phyloP scores from a whole-genome alignment of 2,329 filamentous ascomycete species.

The Apiospora pterosperma region DNA sequence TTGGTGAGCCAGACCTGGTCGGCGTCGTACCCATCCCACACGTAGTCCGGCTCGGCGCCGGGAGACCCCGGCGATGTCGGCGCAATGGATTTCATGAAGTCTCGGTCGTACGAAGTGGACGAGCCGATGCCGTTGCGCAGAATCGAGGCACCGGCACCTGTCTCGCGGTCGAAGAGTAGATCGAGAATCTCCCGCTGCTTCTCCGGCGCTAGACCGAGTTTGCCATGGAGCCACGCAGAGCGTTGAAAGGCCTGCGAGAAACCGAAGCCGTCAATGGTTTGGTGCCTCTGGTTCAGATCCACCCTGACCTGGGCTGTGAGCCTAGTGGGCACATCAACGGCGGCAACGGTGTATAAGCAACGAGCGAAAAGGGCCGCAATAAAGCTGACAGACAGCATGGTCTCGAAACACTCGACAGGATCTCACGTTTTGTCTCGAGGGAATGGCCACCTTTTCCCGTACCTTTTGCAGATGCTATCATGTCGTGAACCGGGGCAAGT shows the following conservation, averaged over 20 bases:
- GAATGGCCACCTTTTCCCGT: neutral
- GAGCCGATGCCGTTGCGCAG: constrained; percentile 32
- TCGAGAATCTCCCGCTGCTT: constrained; percentile 30
- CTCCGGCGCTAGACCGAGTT: constrained; percentile 19
- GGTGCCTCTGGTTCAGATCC: constrained; percentile 23
- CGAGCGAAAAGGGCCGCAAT: neutral
- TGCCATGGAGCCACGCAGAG: constrained; percentile 20
- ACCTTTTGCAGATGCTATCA: neutral
- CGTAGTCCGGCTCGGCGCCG: constrained; percentile 31
- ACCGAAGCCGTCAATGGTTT: constrained; percentile 39
- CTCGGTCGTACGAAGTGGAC: constrained; percentile 11
- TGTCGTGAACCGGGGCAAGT: too few species aligned
- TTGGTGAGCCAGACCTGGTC: constrained; percentile 45
- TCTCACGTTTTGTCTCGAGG: too few species aligned
- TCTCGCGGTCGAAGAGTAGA: constrained; percentile 30
- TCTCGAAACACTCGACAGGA: neutral
- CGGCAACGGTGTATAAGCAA: neutral
- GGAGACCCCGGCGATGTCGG: constrained; percentile 35
- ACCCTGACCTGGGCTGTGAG: constrained; percentile 5
- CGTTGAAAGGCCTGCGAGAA: constrained; percentile 39
- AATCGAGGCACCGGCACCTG: constrained; percentile 32
- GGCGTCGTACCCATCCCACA: constrained; percentile 38
- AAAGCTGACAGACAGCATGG: neutral
- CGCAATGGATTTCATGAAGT: constrained; percentile 30
- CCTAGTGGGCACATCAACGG: neutral